Conservation (phyloP, 768 basidiomycete species). For the Leccinum subgranulosum region DNA sequence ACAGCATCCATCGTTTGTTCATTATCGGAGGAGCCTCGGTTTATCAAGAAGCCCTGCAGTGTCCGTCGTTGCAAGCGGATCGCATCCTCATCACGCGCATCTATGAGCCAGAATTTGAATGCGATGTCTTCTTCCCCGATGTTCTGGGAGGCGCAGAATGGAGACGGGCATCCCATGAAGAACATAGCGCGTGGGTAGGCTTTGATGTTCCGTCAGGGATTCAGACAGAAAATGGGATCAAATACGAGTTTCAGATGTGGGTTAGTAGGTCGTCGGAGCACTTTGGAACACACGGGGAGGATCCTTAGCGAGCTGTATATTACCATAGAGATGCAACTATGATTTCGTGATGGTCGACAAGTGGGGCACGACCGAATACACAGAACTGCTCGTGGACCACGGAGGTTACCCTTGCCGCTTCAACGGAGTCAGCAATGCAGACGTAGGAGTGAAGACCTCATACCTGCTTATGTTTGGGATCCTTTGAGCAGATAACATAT, state of each 20-base stretch:
- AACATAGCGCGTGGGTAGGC: constrained; percentile 73
- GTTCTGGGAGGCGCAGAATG: constrained; percentile 53
- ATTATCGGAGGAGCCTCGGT: constrained; percentile 91
- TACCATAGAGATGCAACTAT: background rate
- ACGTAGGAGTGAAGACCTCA: constrained; percentile 15
- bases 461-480: constrained; percentile 98
- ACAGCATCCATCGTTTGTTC: constrained; percentile 57
- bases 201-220: constrained; percentile 73
- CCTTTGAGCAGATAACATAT: constrained; percentile 89
- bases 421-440: constrained; percentile 12
- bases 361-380: background rate
- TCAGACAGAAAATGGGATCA: constrained; percentile 78
- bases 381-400: background rate
- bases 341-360: background rate
- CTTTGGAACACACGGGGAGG: background rate
- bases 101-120: constrained; percentile 70
- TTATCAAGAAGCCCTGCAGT: constrained; percentile 63
- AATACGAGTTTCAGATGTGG: constrained; percentile 98
- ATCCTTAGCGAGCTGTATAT: constrained; percentile 3
- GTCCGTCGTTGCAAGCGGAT: constrained; percentile 51
- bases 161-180: constrained; percentile 56
- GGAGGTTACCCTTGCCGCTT: constrained; percentile 64
- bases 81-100: constrained; percentile 88
- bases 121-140: constrained; percentile 85
- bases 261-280: constrained; percentile 42